Percentiles rank a stretch among this genome's conserved stretches.
Evolutionary conservation across 139 green algal genomes (phyloP).

Genomic region (Chlamydomonas sphaeroides): DNA sequence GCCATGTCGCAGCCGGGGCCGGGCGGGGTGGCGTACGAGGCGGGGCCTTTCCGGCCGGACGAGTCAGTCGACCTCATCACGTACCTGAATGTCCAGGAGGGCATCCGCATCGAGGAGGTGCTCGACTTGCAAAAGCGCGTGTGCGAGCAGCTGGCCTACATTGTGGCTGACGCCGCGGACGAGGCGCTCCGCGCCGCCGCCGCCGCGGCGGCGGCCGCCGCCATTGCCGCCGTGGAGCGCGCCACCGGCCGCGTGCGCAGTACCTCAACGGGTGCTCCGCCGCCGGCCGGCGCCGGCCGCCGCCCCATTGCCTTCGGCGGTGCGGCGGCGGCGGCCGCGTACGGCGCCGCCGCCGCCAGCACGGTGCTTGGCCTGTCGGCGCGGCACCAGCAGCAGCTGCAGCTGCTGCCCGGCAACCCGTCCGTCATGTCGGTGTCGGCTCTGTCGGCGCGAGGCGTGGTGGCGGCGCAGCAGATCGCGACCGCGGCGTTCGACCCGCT

Average conservation of each 20-base stretch:
- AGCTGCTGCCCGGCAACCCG: too few relatives aligned
- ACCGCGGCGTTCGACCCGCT: constrained; percentile 22
- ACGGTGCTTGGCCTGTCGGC: too few relatives aligned
- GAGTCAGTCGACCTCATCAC: constrained; percentile 26
- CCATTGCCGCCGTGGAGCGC: constrained; percentile 27
- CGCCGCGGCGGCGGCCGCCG: constrained; percentile 4
- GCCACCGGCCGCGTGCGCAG: neutral
- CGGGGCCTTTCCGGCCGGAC: neutral
- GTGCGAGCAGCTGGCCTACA: constrained; percentile 44
- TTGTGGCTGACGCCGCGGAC: constrained; percentile 47
- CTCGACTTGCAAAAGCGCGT: constrained; percentile 35
- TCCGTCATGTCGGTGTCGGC: neutral
- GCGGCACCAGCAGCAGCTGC: too few relatives aligned
- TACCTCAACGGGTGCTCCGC: neutral
- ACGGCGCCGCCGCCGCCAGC: too few relatives aligned
- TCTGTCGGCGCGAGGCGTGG: neutral
- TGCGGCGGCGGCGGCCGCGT: too few relatives aligned
- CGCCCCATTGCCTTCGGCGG: too few relatives aligned
- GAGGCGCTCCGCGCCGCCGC: constrained; percentile 26
- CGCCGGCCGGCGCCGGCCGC: neutral
- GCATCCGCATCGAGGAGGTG: constrained; percentile 33
- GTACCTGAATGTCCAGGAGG: constrained; percentile 50
- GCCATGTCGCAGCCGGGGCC: neutral
- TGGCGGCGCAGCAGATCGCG: neutral
- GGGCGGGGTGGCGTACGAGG: neutral